Evolutionary conservation across 78 protist species (phyloP).

Genomic region (Planoprotostelium fungivorum): DNA sequence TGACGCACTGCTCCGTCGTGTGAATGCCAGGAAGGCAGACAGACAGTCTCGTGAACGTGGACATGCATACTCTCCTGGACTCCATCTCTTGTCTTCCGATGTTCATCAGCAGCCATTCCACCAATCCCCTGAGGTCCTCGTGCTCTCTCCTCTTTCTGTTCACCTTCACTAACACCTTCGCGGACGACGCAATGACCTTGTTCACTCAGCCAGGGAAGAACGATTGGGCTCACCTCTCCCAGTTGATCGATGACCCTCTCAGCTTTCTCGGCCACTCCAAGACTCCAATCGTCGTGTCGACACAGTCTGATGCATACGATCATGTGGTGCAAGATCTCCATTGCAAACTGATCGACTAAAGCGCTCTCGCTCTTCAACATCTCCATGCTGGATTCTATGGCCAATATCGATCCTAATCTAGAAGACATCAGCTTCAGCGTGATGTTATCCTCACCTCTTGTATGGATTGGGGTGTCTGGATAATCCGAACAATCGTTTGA

Average conservation of each 20-base stretch:
- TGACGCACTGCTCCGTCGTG: conserved; percentile 24
- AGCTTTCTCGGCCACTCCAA: neutral
- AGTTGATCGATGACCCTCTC: neutral
- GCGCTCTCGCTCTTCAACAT: conserved; percentile 18
- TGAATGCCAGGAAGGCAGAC: conserved; percentile 8
- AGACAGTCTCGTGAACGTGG: conserved; percentile 16
- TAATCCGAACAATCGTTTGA: conserved; percentile 43
- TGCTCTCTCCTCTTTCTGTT: conserved; percentile 35
- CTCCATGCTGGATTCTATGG: neutral
- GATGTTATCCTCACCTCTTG: conserved; percentile 13
- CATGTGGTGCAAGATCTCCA: conserved; percentile 30
- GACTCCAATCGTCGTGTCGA: neutral
- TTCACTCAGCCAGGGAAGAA: conserved; percentile 20
- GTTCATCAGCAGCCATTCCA: conserved; percentile 20
- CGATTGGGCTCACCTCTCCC: conserved; percentile 6
- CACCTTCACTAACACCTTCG: conserved; percentile 12
- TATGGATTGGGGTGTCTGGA: conserved; percentile 56
- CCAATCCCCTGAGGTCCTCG: conserved; percentile 25
- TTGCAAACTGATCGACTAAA: conserved; percentile 27
- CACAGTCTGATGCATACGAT: conserved; percentile 18
- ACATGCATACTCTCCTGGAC: conserved; percentile 18
- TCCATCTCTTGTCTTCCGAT: conserved; percentile 13
- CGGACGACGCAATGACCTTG: conserved; percentile 12
- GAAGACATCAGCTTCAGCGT: neutral
- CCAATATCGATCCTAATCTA: neutral